phyloP scores from a whole-genome alignment of 1,139 yeast species.

The Geotrichum reessii region DNA sequence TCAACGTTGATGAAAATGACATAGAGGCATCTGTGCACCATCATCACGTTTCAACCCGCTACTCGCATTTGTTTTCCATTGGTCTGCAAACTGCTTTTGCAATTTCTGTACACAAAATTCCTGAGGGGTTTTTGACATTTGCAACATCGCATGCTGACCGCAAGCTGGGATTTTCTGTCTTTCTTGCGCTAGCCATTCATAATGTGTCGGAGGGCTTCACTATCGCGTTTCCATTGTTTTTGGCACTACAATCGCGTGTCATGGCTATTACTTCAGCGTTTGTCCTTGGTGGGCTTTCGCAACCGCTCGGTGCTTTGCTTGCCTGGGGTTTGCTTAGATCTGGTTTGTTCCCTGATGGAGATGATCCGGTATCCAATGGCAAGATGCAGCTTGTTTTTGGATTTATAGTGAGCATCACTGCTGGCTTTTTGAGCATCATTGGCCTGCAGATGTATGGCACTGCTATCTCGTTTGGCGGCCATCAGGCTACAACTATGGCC shows the following conservation, averaged over 20 bases:
- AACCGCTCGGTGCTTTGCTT: constrained; percentile 79
- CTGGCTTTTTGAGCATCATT: constrained; percentile 78
- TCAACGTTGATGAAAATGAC: constrained; percentile 2
- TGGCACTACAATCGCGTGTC: constrained; percentile 57
- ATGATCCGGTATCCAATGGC: constrained; percentile 25
- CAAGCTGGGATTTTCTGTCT: constrained; percentile 69
- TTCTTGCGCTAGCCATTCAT: constrained; percentile 78
- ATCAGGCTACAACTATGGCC: constrained; percentile 28
- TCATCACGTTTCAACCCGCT: constrained; percentile 73
- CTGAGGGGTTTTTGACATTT: constrained; percentile 89
- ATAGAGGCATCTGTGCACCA: constrained; percentile 48
- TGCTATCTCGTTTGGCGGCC: constrained; percentile 65
- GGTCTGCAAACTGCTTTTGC: constrained; percentile 90
- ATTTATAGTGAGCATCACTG: constrained; percentile 59
- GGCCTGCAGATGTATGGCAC: constrained; percentile 83
- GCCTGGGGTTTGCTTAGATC: constrained; percentile 56
- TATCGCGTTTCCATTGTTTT: constrained; percentile 83
- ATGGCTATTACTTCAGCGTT: constrained; percentile 64
- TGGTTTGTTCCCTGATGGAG: constrained; percentile 36
- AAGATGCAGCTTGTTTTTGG: constrained; percentile 44
- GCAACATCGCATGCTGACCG: constrained; percentile 73
- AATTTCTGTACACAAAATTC: constrained; percentile 81
- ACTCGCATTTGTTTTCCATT: constrained; percentile 70
- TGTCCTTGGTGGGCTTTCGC: constrained; percentile 74
- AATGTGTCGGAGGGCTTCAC: constrained; percentile 94